These are phyloP conservation scores for Podila epigama DNA, from an alignment of 192 early-diverging fungal genomes.

Conservation along the genomic window DNA sequence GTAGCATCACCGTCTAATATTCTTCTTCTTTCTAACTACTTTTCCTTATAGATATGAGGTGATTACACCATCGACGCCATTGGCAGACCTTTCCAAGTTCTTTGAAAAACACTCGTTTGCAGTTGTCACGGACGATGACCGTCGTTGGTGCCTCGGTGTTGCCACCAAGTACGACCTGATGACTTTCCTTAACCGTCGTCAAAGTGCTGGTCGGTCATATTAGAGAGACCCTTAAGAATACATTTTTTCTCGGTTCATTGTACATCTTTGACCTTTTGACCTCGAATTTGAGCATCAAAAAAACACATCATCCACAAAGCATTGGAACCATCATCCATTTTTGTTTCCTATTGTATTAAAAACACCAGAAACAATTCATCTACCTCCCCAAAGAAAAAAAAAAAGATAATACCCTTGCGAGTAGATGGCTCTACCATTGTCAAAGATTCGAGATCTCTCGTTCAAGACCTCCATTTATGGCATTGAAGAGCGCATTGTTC, in stretches of 20 bases:
- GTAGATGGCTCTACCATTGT: slow-evolving; percentile 30
- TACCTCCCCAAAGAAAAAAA: neutral
- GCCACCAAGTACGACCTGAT: slow-evolving; percentile 81
- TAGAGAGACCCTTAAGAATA: neutral
- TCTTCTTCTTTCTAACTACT: neutral
- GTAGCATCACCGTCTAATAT: neutral
- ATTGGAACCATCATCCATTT: too few relatives aligned
- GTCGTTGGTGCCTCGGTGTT: slow-evolving; percentile 83
- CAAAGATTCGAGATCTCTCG: slow-evolving; percentile 42
- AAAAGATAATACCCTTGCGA: neutral
- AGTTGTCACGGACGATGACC: slow-evolving; percentile 80
- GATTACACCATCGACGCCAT: slow-evolving; percentile 81
- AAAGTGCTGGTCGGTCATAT: slow-evolving; percentile 29
- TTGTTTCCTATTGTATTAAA: neutral
- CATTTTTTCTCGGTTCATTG: neutral
- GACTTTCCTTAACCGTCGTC: slow-evolving; percentile 71
- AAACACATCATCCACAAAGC: too few relatives aligned
- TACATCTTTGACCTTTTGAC: too few relatives aligned
- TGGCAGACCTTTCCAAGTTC: slow-evolving; percentile 79
- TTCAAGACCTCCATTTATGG: slow-evolving; percentile 68
- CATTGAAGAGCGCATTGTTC: slow-evolving; percentile 85
- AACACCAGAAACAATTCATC: neutral
- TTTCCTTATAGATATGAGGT: slow-evolving; percentile 63
- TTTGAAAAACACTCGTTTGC: slow-evolving; percentile 86
- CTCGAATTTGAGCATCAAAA: too few relatives aligned